Percentiles rank a stretch among this genome's conserved stretches.
Conservation (phyloP, 2,329 filamentous ascomycete genomes). For the Aspergillus fischeri region DNA sequence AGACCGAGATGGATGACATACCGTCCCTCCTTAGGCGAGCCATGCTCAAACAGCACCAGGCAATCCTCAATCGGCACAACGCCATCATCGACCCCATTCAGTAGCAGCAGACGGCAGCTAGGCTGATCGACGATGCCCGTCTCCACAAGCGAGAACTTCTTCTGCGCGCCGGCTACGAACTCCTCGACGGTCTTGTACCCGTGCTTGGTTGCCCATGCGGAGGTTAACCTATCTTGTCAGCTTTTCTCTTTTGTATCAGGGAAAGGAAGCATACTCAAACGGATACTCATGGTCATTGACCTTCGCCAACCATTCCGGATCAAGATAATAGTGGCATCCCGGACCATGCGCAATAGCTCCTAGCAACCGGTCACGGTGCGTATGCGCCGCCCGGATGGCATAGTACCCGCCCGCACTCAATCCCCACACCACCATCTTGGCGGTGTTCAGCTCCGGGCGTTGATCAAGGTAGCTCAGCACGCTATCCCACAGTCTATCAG, state of each 20-base stretch:
- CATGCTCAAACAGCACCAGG: slow-evolving; percentile 61
- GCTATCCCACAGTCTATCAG: slow-evolving; percentile 61
- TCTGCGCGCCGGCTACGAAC: slow-evolving; percentile 52
- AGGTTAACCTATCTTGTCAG: slow-evolving; percentile 42
- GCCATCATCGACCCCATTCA: slow-evolving; percentile 62
- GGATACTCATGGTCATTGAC: slow-evolving; percentile 66
- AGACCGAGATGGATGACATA: slow-evolving; percentile 20
- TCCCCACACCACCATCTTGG: slow-evolving; percentile 59
- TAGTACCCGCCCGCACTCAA: slow-evolving; percentile 66
- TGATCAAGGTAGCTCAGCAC: slow-evolving; percentile 57
- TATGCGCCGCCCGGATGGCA: slow-evolving; percentile 63
- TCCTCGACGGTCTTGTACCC: slow-evolving; percentile 56
- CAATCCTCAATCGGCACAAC: slow-evolving; percentile 67
- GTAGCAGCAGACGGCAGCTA: slow-evolving; percentile 55
- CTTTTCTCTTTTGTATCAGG: no score
- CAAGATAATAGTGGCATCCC: slow-evolving; percentile 60
- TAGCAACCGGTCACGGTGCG: slow-evolving; percentile 52
- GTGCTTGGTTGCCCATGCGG: slow-evolving; percentile 59
- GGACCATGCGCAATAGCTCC: slow-evolving; percentile 62
- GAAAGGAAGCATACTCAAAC: slow-evolving; percentile 43
- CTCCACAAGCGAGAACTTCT: slow-evolving; percentile 61
- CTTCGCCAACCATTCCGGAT: slow-evolving; percentile 55
- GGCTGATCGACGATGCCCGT: slow-evolving; percentile 54
- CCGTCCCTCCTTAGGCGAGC: slow-evolving; percentile 61
- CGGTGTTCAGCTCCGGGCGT: slow-evolving; percentile 53